These are phyloP conservation scores for Schwanniomyces vanrijiae DNA, from an alignment of 805 yeast genomes.

Conservation along the genomic window DNA sequence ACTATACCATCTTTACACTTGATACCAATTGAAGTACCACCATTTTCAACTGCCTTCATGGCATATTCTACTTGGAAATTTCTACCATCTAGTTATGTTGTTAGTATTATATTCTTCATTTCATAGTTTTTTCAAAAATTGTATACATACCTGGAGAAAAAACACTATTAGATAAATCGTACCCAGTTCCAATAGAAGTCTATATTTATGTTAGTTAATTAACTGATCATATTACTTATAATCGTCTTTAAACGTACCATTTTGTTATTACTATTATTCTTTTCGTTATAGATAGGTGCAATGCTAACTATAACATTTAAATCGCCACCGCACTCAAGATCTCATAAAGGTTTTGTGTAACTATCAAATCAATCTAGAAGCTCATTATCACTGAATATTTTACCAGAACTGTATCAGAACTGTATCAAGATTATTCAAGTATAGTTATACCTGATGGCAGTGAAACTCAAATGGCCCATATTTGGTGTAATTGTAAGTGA, in stretches of 20 bases:
- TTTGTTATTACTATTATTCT: conserved; percentile 1
- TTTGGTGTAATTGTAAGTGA: conserved; percentile 43
- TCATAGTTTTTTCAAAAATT: not conserved
- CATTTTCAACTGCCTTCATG: conserved; percentile 94
- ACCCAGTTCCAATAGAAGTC: conserved; percentile 99
- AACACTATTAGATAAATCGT: conserved; percentile 95
- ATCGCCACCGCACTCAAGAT: conserved; percentile 12
- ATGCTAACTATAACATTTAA: not conserved
- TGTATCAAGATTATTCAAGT: not conserved
- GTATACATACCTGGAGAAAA: conserved; percentile 67
- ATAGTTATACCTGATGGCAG: conserved; percentile 23
- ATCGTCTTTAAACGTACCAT: conserved; percentile 5
- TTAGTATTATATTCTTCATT: conserved; percentile 31
- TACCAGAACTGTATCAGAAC: not conserved
- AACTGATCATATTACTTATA: not conserved
- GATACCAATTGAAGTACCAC: conserved; percentile 93
- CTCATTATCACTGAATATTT: not conserved
- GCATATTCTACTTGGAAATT: conserved; percentile 98
- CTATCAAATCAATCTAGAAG: not conserved
- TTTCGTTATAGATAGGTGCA: conserved; percentile 1
- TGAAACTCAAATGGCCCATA: conserved; percentile 48
- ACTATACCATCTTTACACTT: conserved; percentile 92
- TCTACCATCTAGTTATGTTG: conserved; percentile 70
- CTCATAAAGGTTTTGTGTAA: conserved; percentile 8
- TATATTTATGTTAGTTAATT: conserved; percentile 7